These are phyloP conservation scores for Zoysia japonica DNA, from an alignment of 176 grass and related monocot species.

Conservation along the genomic window DNA sequence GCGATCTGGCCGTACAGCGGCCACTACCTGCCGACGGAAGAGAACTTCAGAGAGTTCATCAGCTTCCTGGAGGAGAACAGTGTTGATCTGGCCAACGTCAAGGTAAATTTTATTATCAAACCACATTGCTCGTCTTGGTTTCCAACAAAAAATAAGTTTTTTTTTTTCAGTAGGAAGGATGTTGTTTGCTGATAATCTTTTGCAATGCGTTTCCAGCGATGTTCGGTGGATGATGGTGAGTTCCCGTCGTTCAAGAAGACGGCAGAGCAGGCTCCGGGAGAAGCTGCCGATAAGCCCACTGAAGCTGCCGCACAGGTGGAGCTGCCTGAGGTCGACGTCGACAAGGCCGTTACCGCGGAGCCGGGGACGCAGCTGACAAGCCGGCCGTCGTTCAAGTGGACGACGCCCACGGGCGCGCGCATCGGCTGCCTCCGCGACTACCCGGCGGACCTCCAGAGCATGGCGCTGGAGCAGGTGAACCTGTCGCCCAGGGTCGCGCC, in stretches of 20 bases:
- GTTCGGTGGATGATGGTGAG: slow-evolving; percentile 84
- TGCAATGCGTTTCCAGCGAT: slow-evolving; percentile 44
- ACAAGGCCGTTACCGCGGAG: neutral
- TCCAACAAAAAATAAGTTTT: neutral
- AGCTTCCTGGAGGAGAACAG: slow-evolving; percentile 56
- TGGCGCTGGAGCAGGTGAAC: slow-evolving; percentile 88
- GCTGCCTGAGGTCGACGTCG: slow-evolving; percentile 28
- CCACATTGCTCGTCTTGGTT: neutral
- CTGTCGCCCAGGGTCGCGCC: slow-evolving; percentile 68
- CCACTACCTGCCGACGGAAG: slow-evolving; percentile 79
- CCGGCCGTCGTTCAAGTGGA: slow-evolving; percentile 73
- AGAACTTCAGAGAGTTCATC: slow-evolving; percentile 83
- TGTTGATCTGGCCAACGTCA: slow-evolving; percentile 75
- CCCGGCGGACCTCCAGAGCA: slow-evolving; percentile 70
- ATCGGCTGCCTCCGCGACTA: slow-evolving; percentile 84
- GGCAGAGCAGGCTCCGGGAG: neutral
- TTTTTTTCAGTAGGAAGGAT: neutral
- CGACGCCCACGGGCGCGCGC: slow-evolving; percentile 54
- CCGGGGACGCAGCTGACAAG: slow-evolving; percentile 10
- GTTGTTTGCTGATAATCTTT: slow-evolving; percentile 20
- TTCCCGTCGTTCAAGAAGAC: slow-evolving; percentile 46
- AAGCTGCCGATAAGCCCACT: neutral
- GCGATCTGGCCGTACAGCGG: slow-evolving; percentile 89
- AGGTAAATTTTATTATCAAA: slow-evolving; percentile 48
- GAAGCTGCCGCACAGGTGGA: neutral